phyloP scores from a whole-genome alignment of 495 filamentous ascomycete species.

The Aspergillus mulundensis region DNA sequence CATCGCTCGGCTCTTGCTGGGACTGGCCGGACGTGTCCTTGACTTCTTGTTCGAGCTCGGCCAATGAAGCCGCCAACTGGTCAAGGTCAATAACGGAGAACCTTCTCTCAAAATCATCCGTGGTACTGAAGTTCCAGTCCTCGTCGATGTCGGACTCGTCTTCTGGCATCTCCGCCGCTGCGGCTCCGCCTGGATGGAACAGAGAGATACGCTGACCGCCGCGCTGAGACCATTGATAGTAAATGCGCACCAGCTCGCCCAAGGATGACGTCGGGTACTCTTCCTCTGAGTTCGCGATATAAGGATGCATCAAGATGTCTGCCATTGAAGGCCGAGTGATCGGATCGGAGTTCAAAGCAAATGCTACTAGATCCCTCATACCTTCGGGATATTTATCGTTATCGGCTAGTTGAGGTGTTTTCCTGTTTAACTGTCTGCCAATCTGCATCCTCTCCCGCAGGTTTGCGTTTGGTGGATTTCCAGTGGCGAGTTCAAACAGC shows the following conservation, averaged over 20 bases:
- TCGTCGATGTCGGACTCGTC: slow-evolving; percentile 48
- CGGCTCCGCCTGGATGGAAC: slow-evolving; percentile 71
- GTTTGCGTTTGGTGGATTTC: slow-evolving; percentile 66
- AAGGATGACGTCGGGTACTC: slow-evolving; percentile 65
- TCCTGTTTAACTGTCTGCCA: slow-evolving; percentile 57
- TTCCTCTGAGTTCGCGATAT: slow-evolving; percentile 54
- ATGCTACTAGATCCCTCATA: slow-evolving; percentile 72
- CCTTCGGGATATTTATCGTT: slow-evolving; percentile 68
- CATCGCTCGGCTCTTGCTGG: slow-evolving; percentile 24
- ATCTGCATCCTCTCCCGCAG: slow-evolving; percentile 51
- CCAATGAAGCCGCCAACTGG: slow-evolving; percentile 40
- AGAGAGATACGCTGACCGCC: slow-evolving; percentile 83
- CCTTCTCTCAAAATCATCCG: slow-evolving; percentile 71
- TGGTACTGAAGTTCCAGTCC: slow-evolving; percentile 92
- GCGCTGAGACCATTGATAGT: slow-evolving; percentile 78
- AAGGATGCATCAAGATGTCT: slow-evolving; percentile 43
- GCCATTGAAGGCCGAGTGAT: slow-evolving; percentile 64
- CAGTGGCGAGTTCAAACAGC: slow-evolving; percentile 86
- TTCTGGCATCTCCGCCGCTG: slow-evolving; percentile 50
- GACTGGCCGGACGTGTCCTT: slow-evolving; percentile 23
- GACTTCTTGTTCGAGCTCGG: slow-evolving; percentile 34
- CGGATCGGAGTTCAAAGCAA: slow-evolving; percentile 73
- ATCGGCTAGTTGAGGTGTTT: slow-evolving; percentile 59
- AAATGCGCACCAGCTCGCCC: slow-evolving; percentile 71
- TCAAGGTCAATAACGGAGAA: slow-evolving; percentile 47